These are phyloP conservation scores for Opeltia flavorubescens DNA, from an alignment of 495 filamentous ascomycete genomes.

Conservation along the genomic window DNA sequence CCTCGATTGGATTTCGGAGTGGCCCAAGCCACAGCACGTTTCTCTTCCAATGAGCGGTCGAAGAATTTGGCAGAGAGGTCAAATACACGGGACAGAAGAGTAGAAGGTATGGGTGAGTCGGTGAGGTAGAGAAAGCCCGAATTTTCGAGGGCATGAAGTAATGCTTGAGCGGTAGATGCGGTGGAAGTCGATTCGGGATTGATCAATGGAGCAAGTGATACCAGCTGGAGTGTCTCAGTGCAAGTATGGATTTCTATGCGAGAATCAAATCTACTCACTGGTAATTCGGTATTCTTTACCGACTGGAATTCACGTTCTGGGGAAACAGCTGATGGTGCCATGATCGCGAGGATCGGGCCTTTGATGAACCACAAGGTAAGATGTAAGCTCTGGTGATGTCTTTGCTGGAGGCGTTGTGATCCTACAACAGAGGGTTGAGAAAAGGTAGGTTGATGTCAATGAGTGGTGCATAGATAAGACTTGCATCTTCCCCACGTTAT, in stretches of 20 bases:
- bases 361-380: neutral
- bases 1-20: conserved; percentile 64
- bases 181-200: conserved; percentile 47
- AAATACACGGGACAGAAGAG: conserved; percentile 49
- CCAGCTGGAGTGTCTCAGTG: conserved; percentile 43
- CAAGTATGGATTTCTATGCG: neutral
- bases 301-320: neutral
- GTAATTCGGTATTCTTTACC: neutral
- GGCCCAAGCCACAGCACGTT: conserved; percentile 57
- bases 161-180: conserved; percentile 48
- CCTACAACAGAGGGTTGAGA: too few relatives aligned
- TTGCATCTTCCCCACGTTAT: neutral
- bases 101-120: conserved; percentile 46
- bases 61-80: conserved; percentile 66
- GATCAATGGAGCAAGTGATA: conserved; percentile 72
- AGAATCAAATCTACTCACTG: neutral
- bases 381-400: neutral
- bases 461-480: neutral
- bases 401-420: neutral
- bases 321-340: neutral
- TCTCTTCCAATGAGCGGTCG: conserved; percentile 48
- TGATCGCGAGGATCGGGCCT: neutral
- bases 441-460: too few relatives aligned
- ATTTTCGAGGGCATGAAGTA: conserved; percentile 67
- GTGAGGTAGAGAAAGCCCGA: conserved; percentile 88